These are phyloP conservation scores for Ophiostoma pallidulum DNA, from an alignment of 2,329 filamentous ascomycete genomes.

Conservation along the genomic window DNA sequence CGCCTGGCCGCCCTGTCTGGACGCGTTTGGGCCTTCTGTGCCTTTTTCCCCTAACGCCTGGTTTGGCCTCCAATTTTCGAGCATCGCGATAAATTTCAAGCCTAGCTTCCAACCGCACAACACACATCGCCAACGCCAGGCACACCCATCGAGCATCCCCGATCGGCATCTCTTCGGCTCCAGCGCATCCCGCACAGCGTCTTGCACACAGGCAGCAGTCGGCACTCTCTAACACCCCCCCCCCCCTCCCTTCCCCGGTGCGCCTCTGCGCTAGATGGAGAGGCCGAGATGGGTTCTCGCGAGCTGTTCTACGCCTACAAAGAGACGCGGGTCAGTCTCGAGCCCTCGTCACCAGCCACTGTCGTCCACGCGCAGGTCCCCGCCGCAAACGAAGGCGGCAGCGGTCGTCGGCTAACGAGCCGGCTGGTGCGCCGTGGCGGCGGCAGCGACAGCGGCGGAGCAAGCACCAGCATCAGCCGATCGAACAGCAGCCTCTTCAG, in stretches of 20 bases:
- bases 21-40: slow-evolving; percentile 13
- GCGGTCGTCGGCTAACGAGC: slow-evolving; percentile 10
- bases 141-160: too few relatives aligned
- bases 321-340: slow-evolving; percentile 77
- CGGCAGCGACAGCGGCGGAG: slow-evolving; percentile 28
- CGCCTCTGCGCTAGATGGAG: slow-evolving; percentile 42
- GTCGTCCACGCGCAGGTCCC: slow-evolving; percentile 63
- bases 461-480: slow-evolving; percentile 21
- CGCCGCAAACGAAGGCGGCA: slow-evolving; percentile 33
- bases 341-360: slow-evolving; percentile 59
- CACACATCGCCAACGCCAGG: background rate
- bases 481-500: background rate
- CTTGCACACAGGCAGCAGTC: too few relatives aligned
- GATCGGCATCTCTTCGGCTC: background rate
- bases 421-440: slow-evolving; percentile 14
- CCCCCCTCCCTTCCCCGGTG: too few relatives aligned
- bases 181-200: background rate
- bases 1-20: slow-evolving; percentile 3
- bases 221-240: too few relatives aligned
- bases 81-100: background rate
- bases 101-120: background rate
- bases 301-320: slow-evolving; percentile 65
- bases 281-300: slow-evolving; percentile 53
- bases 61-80: slow-evolving; percentile 1
- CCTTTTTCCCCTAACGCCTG: slow-evolving; percentile 1